Evolutionary conservation across 495 filamentous ascomycete species (phyloP).

Genomic region (Darksidea phi): DNA sequence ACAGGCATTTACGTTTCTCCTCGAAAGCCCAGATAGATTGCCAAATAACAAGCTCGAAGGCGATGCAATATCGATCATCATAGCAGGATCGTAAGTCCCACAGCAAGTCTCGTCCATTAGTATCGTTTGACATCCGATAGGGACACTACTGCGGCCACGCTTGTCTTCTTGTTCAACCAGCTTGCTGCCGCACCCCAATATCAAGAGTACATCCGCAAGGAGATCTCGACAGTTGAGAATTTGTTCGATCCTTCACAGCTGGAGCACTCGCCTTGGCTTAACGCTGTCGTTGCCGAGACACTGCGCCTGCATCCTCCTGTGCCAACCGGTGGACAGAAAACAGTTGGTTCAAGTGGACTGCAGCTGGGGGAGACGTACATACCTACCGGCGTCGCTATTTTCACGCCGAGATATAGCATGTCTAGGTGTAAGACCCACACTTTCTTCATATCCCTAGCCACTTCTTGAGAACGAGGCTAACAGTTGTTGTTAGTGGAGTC

Average conservation of each 20-base stretch:
- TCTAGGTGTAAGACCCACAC: too few species aligned
- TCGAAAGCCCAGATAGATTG: background rate
- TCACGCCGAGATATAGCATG: slow-evolving; percentile 17
- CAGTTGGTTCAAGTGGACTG: slow-evolving; percentile 12
- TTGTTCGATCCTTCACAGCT: background rate
- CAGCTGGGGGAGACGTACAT: slow-evolving; percentile 14
- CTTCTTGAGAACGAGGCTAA: too few species aligned
- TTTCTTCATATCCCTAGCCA: too few species aligned
- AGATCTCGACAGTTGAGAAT: background rate
- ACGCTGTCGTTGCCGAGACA: slow-evolving; percentile 22
- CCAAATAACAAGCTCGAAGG: too few species aligned
- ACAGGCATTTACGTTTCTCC: too few species aligned
- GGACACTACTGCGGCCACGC: slow-evolving; percentile 9
- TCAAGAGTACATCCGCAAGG: background rate
- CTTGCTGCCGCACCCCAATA: slow-evolving; percentile 10
- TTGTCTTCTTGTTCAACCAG: slow-evolving; percentile 11
- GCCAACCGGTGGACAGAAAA: background rate
- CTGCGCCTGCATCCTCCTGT: slow-evolving; percentile 20
- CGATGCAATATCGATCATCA: background rate
- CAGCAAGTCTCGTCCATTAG: too few species aligned
- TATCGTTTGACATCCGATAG: too few species aligned
- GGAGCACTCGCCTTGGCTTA: background rate
- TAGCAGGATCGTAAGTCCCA: slow-evolving; percentile 12
- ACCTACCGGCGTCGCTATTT: slow-evolving; percentile 9
- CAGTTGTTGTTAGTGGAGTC: too few species aligned